Evolutionary conservation across 345 rosid species (phyloP).

Genomic region (Syzygium aqueum): DNA sequence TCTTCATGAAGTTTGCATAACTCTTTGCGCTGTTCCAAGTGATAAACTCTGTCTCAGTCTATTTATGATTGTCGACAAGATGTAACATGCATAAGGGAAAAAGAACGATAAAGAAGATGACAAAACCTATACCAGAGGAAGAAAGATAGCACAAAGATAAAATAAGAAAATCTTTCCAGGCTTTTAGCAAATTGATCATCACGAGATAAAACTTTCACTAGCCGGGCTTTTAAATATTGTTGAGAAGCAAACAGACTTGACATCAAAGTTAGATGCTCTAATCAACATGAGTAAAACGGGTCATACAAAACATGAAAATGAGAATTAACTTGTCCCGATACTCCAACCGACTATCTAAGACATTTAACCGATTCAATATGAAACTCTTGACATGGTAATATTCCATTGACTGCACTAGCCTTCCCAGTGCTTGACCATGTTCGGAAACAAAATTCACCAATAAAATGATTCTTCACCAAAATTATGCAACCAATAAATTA

Average conservation of each 20-base stretch:
- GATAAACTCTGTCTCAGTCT: not conserved
- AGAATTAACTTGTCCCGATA: not conserved
- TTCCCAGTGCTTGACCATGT: not conserved
- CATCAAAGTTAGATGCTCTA: not conserved
- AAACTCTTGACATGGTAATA: not conserved
- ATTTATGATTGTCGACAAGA: not conserved
- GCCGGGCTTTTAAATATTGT: not conserved
- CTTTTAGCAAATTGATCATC: not conserved
- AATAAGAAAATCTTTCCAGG: not conserved
- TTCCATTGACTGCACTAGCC: not conserved
- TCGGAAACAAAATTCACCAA: not conserved
- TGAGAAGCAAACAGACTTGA: not conserved
- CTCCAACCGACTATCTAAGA: not conserved
- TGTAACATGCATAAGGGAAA: not conserved
- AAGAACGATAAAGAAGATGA: not conserved
- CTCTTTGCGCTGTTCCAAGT: conserved; percentile 57
- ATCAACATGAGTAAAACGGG: not conserved
- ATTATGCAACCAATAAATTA: not conserved
- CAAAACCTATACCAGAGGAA: not conserved
- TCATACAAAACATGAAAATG: not conserved
- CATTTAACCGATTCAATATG: not conserved
- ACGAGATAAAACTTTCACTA: not conserved
- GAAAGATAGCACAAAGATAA: not conserved
- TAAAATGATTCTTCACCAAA: not conserved
- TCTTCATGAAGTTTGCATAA: conserved; percentile 60